These are phyloP conservation scores for Plasmodium cynomolgi DNA, from an alignment of 169 alveolate genomes.

Conservation along the genomic window DNA sequence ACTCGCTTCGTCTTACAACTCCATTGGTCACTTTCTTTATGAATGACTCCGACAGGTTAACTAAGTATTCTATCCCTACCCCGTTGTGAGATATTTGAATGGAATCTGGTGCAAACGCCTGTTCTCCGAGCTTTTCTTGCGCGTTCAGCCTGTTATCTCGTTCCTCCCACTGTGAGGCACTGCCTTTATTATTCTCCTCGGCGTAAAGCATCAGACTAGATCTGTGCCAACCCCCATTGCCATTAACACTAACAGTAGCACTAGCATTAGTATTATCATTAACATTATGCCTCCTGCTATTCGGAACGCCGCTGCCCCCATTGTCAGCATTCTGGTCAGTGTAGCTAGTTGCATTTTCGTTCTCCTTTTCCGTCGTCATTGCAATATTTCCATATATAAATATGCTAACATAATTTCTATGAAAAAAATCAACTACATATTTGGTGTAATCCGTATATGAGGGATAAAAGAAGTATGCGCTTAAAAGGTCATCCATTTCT, in stretches of 20 bases:
- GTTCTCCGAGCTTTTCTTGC: neutral
- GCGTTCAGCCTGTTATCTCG: neutral
- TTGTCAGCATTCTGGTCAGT: neutral
- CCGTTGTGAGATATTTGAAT: slow-evolving; percentile 50
- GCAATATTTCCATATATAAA: slow-evolving; percentile 65
- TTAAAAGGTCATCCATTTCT: slow-evolving; percentile 53
- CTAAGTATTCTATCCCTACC: slow-evolving; percentile 46
- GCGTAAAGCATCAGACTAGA: neutral
- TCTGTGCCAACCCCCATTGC: neutral
- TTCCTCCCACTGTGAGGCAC: neutral
- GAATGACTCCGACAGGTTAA: slow-evolving; percentile 37
- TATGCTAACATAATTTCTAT: slow-evolving; percentile 55
- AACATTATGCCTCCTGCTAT: neutral
- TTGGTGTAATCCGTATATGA: slow-evolving; percentile 43
- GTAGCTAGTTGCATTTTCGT: slow-evolving; percentile 12
- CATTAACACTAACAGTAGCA: too few species aligned
- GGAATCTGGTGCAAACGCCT: neutral
- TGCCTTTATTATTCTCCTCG: neutral
- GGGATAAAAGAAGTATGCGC: slow-evolving; percentile 61
- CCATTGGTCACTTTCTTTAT: slow-evolving; percentile 55
- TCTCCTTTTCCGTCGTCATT: slow-evolving; percentile 3
- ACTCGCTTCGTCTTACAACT: slow-evolving; percentile 49
- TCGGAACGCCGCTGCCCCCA: neutral
- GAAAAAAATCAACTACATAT: slow-evolving; percentile 38
- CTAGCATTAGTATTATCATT: neutral